Conservation (phyloP, 2,329 filamentous ascomycete genomes). For the Grosmannia serpens region DNA sequence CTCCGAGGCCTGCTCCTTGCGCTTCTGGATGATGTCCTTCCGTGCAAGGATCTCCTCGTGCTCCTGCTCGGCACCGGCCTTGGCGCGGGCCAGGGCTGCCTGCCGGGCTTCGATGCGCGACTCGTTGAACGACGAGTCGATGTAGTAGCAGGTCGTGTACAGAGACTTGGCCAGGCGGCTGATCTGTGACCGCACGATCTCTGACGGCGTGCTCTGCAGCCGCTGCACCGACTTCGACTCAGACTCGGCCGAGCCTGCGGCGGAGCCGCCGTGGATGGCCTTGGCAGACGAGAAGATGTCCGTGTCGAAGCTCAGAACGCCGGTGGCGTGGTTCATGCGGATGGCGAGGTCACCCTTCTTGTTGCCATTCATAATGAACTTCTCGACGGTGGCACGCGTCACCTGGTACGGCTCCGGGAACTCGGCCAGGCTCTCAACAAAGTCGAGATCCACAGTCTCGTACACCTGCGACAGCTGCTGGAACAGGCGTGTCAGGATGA, state of each 20-base stretch:
- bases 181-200: constrained; percentile 93
- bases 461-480: constrained; percentile 98
- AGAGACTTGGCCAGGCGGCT: constrained; percentile 84
- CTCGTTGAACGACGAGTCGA: constrained; percentile 82
- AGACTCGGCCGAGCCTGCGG: constrained; percentile 74
- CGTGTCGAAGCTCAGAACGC: constrained; percentile 91
- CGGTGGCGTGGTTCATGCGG: constrained; percentile 88
- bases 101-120: constrained; percentile 67
- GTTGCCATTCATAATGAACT: constrained; percentile 99
- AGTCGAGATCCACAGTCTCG: constrained; percentile 89
- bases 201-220: constrained; percentile 92
- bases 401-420: constrained; percentile 98
- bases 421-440: constrained; percentile 84
- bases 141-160: constrained; percentile 89
- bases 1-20: constrained; percentile 90
- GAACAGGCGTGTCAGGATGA: constrained; percentile 95
- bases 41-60: constrained; percentile 75
- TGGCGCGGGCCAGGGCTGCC: constrained; percentile 68
- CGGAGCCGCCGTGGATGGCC: constrained; percentile 74
- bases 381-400: constrained; percentile 82
- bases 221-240: constrained; percentile 81
- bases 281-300: constrained; percentile 97
- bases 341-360: constrained; percentile 98
- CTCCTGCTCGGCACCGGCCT: constrained; percentile 83
- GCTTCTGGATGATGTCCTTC: constrained; percentile 87